Percentiles rank a stretch among this genome's conserved stretches.
Conservation (phyloP, 2,329 filamentous ascomycete species). For the Alternaria brassicicola region DNA sequence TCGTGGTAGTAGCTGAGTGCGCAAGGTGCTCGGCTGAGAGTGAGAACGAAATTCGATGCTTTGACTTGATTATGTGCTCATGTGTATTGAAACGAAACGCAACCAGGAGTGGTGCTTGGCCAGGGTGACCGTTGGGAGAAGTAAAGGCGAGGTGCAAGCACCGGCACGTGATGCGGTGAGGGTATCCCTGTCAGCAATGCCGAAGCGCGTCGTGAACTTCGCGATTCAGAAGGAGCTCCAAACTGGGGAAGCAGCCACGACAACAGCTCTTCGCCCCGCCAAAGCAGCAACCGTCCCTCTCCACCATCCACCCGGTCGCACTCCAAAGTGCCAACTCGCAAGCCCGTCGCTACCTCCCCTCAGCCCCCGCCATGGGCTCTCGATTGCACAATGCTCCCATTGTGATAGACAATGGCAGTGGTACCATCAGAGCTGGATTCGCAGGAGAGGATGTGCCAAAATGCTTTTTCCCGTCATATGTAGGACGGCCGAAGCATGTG, state of each 20-base stretch:
- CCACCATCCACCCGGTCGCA: not conserved
- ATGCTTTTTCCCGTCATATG: slow-evolving; percentile 96
- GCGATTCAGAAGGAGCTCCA: slow-evolving; percentile 34
- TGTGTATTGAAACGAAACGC: not conserved
- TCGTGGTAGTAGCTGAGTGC: not conserved
- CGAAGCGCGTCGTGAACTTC: slow-evolving; percentile 41
- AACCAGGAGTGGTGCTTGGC: not conserved
- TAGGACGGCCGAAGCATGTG: slow-evolving; percentile 93
- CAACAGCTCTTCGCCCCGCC: slow-evolving; percentile 7
- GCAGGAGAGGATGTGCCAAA: slow-evolving; percentile 95
- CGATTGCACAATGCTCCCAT: slow-evolving; percentile 95
- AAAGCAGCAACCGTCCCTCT: not conserved
- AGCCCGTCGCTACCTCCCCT: not conserved
- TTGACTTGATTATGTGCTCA: not conserved
- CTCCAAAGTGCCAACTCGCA: not conserved
- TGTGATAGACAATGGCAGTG: slow-evolving; percentile 98
- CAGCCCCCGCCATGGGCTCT: slow-evolving; percentile 61
- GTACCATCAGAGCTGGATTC: slow-evolving; percentile 95
- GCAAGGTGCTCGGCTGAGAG: not conserved
- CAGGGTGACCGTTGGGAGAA: not conserved
- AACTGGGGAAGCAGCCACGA: slow-evolving; percentile 32
- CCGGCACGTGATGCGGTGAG: slow-evolving; percentile 35
- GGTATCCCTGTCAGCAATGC: slow-evolving; percentile 32
- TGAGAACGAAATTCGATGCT: not conserved
- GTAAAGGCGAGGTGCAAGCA: not conserved